phyloP scores from a whole-genome alignment of 768 basidiomycete genomes.

The Xerocomellus intermedius region DNA sequence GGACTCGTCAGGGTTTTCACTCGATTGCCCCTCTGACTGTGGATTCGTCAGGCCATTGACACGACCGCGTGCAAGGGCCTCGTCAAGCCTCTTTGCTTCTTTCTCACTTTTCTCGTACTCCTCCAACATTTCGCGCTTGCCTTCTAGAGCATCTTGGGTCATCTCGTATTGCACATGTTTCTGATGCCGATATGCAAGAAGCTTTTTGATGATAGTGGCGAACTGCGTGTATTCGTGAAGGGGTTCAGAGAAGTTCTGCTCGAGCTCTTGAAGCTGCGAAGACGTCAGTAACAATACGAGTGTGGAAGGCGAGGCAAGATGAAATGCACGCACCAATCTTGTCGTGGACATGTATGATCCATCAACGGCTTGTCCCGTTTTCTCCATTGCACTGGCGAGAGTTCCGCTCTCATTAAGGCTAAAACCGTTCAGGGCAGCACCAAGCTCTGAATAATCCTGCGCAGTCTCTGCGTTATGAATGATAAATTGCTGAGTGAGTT shows the following conservation, averaged over 20 bases:
- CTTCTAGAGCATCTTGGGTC: slow-evolving; percentile 87
- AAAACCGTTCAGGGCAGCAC: slow-evolving; percentile 89
- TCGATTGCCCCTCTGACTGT: slow-evolving; percentile 32
- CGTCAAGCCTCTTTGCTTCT: slow-evolving; percentile 86
- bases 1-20: slow-evolving; percentile 39
- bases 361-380: slow-evolving; percentile 95
- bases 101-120: slow-evolving; percentile 91
- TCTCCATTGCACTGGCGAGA: slow-evolving; percentile 86
- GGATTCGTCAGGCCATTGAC: slow-evolving; percentile 27
- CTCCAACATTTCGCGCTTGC: slow-evolving; percentile 79
- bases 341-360: slow-evolving; percentile 91
- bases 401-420: slow-evolving; percentile 80
- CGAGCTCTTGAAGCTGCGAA: slow-evolving; percentile 83
- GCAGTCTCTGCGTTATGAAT: slow-evolving; percentile 55
- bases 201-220: slow-evolving; percentile 88
- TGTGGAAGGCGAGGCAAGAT: slow-evolving; percentile 2
- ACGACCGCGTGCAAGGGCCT: slow-evolving; percentile 70
- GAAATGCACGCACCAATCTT: slow-evolving; percentile 59
- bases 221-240: slow-evolving; percentile 96
- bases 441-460: slow-evolving; percentile 87
- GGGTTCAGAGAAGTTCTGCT: slow-evolving; percentile 94
- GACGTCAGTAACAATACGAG: slow-evolving; percentile 5
- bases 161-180: slow-evolving; percentile 98
- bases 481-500: slow-evolving; percentile 2
- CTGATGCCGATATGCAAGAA: slow-evolving; percentile 93